phyloP scores from a whole-genome alignment of 2,329 filamentous ascomycete genomes.

The Neopestalotiopsis sp. region DNA sequence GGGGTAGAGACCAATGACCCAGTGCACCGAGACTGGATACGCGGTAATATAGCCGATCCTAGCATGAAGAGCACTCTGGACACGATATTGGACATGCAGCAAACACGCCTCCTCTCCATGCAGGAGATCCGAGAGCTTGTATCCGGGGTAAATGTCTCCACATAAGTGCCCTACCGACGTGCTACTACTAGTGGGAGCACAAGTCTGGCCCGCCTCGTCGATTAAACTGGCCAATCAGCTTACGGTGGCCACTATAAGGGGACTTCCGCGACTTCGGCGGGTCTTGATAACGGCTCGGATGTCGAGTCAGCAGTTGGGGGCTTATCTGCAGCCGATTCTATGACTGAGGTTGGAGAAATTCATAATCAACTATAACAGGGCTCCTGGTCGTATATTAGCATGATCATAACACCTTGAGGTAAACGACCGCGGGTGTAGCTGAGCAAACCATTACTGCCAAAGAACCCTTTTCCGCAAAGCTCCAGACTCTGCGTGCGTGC shows the following conservation, averaged over 20 bases:
- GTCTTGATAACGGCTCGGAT: conserved; percentile 7
- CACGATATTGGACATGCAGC: background rate
- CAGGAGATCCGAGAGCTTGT: conserved; percentile 7
- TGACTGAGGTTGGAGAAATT: background rate
- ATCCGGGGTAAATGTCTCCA: conserved; percentile 9
- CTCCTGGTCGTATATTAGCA: background rate
- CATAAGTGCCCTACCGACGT: background rate
- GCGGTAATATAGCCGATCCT: conserved; percentile 2
- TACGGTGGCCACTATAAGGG: background rate
- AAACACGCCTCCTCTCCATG: background rate
- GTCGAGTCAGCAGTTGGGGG: background rate
- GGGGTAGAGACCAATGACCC: conserved; percentile 6
- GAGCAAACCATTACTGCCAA: background rate
- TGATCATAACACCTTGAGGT: background rate
- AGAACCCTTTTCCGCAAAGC: background rate
- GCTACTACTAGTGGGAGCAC: background rate
- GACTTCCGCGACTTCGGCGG: background rate
- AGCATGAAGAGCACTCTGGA: conserved; percentile 1
- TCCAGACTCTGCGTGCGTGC: background rate
- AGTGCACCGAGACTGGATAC: conserved; percentile 7
- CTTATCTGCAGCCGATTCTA: conserved; percentile 1
- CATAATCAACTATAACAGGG: background rate
- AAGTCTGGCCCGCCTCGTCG: conserved; percentile 2
- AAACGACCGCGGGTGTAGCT: background rate
- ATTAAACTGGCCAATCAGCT: conserved; percentile 13